Evolutionary conservation across 768 basidiomycete genomes (phyloP).

Genomic region (Amanita phalloides): DNA sequence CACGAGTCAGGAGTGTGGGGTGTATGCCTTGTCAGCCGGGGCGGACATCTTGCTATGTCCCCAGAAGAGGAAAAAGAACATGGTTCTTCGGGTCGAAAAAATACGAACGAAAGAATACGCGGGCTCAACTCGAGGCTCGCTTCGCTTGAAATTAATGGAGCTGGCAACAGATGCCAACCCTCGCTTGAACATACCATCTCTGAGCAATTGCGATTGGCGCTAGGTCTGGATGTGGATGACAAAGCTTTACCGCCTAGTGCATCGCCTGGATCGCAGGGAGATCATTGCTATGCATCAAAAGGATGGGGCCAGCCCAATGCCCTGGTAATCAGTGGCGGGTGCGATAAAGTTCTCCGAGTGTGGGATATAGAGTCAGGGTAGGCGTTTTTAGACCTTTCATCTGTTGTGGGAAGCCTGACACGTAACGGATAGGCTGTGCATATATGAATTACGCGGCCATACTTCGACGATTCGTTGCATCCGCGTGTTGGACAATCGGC

Average conservation of each 20-base stretch:
- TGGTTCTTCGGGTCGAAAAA: neutral
- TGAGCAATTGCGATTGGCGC: conserved; percentile 31
- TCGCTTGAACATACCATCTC: conserved; percentile 20
- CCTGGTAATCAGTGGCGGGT: conserved; percentile 84
- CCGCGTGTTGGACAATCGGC: conserved; percentile 76
- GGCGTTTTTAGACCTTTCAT: conserved; percentile 12
- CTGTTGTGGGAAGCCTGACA: neutral
- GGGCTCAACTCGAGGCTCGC: conserved; percentile 1
- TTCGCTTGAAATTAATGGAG: neutral
- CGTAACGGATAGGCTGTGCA: conserved; percentile 37
- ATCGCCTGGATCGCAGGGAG: conserved; percentile 12
- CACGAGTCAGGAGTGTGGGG: conserved; percentile 93
- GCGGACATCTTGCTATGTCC: conserved; percentile 23
- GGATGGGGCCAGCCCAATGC: conserved; percentile 88
- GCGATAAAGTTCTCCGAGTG: conserved; percentile 84
- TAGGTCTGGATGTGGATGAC: conserved; percentile 25
- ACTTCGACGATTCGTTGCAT: conserved; percentile 87
- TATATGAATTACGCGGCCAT: conserved; percentile 77
- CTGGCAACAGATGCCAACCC: neutral
- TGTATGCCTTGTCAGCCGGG: conserved; percentile 63
- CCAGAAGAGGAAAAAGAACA: neutral
- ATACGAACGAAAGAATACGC: conserved; percentile 1
- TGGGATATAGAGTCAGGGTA: conserved; percentile 89
- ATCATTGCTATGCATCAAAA: conserved; percentile 53
- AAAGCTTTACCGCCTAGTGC: neutral